These are phyloP conservation scores for Metschnikowia henanensis DNA, from an alignment of 805 yeast species.

Conservation along the genomic window DNA sequence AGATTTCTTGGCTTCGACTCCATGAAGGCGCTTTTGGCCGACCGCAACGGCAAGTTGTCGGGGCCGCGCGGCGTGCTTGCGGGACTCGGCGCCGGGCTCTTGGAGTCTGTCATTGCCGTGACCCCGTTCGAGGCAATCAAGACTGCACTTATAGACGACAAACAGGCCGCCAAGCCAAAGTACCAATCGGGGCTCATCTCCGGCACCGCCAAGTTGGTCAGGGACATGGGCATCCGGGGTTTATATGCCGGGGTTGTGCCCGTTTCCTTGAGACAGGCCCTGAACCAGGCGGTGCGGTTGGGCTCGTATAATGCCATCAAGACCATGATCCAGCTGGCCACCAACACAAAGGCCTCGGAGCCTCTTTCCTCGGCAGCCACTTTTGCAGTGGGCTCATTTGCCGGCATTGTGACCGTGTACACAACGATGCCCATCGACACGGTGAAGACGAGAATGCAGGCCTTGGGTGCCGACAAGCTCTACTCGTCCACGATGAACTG, in stretches of 20 bases:
- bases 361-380: conserved; percentile 81
- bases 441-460: conserved; percentile 96
- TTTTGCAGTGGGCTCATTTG: conserved; percentile 85
- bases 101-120: conserved; percentile 90
- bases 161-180: conserved; percentile 70
- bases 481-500: conserved; percentile 82
- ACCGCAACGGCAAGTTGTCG: conserved; percentile 81
- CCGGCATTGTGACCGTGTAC: conserved; percentile 88
- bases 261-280: conserved; percentile 92
- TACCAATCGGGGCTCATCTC: conserved; percentile 64
- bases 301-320: conserved; percentile 93
- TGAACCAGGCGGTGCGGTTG: conserved; percentile 91
- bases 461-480: conserved; percentile 69
- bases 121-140: conserved; percentile 97
- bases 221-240: conserved; percentile 81
- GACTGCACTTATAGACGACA: conserved; percentile 94
- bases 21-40: conserved; percentile 74
- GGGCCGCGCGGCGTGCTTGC: conserved; percentile 93
- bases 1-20: conserved; percentile 91
- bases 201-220: conserved; percentile 64
- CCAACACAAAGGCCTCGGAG: conserved; percentile 62
- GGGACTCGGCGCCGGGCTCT: conserved; percentile 95
- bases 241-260: conserved; percentile 89
- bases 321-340: conserved; percentile 68
- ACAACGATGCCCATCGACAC: conserved; percentile 96